Percentiles rank a stretch among this genome's conserved stretches.
Evolutionary conservation across 257 asterid genomes (phyloP).

Genomic region (Coffea eugenioides): DNA sequence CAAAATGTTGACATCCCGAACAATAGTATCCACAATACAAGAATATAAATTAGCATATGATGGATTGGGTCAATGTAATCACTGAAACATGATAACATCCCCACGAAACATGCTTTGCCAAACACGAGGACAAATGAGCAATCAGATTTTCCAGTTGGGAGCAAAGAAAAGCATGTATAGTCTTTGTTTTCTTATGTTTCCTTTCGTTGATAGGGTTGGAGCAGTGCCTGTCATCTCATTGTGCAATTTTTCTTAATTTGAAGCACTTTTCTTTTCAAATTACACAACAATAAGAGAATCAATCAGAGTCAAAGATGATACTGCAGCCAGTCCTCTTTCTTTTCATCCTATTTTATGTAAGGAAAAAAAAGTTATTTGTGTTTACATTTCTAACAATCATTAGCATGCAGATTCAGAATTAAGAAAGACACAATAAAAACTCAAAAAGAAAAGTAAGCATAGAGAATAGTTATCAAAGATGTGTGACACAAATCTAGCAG

Average conservation of each 20-base stretch:
- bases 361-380: neutral
- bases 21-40: neutral
- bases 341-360: neutral
- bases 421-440: neutral
- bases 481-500: neutral
- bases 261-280: neutral
- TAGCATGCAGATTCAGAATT: neutral
- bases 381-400: neutral
- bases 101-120: neutral
- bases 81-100: neutral
- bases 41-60: neutral
- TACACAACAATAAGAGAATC: neutral
- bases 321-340: conserved; percentile 1
- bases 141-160: neutral
- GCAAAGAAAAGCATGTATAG: neutral
- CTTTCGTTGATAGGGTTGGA: neutral
- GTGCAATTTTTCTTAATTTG: neutral
- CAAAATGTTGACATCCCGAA: neutral
- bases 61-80: neutral
- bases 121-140: neutral
- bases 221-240: neutral
- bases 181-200: neutral
- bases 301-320: neutral
- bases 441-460: neutral
- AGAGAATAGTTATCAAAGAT: neutral